Evolutionary conservation across 768 basidiomycete genomes (phyloP).

Genomic region (Roridomyces roridus): DNA sequence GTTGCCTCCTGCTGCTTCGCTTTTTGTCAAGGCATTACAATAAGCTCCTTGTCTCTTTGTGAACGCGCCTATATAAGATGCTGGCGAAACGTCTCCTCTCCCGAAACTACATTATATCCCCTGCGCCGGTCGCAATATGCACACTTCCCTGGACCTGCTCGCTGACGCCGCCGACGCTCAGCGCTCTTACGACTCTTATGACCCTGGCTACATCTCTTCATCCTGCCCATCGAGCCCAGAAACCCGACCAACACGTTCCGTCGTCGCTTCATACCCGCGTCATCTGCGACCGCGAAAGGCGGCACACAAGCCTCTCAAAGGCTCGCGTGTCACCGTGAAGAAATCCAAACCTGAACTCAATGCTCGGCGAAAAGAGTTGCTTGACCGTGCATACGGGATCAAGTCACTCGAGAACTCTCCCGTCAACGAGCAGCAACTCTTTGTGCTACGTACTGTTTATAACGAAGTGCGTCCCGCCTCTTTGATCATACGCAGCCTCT

Average conservation of each 20-base stretch:
- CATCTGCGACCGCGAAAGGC: constrained; percentile 18
- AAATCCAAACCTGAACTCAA: constrained; percentile 22
- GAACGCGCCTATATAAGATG: constrained; percentile 18
- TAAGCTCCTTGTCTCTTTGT: not conserved
- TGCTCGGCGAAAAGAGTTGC: constrained; percentile 21
- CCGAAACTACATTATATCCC: not conserved
- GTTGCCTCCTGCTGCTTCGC: not conserved
- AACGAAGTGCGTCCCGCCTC: constrained; percentile 47
- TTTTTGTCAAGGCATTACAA: not conserved
- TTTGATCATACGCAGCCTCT: not conserved
- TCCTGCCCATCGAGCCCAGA: not conserved
- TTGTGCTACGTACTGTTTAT: constrained; percentile 67
- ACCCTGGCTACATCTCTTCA: constrained; percentile 3
- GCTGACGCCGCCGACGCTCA: constrained; percentile 11
- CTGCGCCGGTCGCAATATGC: constrained; percentile 23
- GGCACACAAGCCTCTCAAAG: constrained; percentile 15
- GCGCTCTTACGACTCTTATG: constrained; percentile 16
- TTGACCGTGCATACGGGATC: constrained; percentile 22
- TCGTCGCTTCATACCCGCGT: not conserved
- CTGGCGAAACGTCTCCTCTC: not conserved
- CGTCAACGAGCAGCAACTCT: constrained; percentile 60
- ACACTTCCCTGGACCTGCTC: constrained; percentile 15
- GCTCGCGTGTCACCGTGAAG: constrained; percentile 14
- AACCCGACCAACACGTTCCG: not conserved
- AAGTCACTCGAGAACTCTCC: constrained; percentile 49